Base-by-base conservation (phyloP, 2,329 filamentous ascomycete species). In the Ceratocystis destructans region DNA sequence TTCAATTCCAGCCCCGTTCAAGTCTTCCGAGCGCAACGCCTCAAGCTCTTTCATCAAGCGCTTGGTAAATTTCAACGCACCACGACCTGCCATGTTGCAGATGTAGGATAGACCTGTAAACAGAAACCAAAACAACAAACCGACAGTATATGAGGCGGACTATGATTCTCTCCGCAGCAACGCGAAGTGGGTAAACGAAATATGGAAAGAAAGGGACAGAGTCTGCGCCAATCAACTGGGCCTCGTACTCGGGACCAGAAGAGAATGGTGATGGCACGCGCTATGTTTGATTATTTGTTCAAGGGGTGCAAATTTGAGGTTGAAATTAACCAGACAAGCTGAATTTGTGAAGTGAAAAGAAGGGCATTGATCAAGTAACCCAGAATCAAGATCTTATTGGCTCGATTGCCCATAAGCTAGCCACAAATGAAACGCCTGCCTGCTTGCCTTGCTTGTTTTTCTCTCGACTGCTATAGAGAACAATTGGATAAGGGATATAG, bases 1-100 rank as follows among this genome's bases (percentile, higher is more conserved):
- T 75, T 85, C 82, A 70, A 86, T 82, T 59, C 74, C 73, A 69
- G 76, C 73, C 71, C 84, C 82, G 28, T 61, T 46, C 7, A 62
- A 17, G 37, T 63, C 50, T 44, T 44, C n/a, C 68, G 73, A 74
- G 69, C 76, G 76, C 80, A 79, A 84, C 45, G 74, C 76, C 41
- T 80, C 78, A 64, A 86, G 76, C 73, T 87, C 84, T 71, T 80
- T 82, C 69, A 85, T 73, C 68, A 87, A 78, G 28, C 84, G 80
- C 72, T 81, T 82, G 41, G 80, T 77, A 25, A 83, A 82, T 69
- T 75, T 68, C 28, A 64, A 53, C 25, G 67, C 78, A 70, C 78
- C 78, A 46, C 64, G 64, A n/a, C 55, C 64, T 37, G 79, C 80
- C 79, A 85, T 84, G 62, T 50, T 76, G 64, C 17, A 3, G 48